Base-by-base conservation (phyloP, 1,139 yeast genomes). In the Yamadazyma jaroonii region DNA sequence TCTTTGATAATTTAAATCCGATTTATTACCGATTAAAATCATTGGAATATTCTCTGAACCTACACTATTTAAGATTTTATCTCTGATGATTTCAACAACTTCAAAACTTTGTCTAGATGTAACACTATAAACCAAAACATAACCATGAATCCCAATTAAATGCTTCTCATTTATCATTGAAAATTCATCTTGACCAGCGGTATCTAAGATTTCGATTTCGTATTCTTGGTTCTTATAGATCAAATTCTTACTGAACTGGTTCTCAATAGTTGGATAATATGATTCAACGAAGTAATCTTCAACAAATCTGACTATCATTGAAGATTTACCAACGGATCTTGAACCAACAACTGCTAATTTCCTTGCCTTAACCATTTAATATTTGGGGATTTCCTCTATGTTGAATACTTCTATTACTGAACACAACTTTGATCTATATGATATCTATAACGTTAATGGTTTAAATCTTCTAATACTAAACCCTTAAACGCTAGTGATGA, bases 141-240 rank as follows among this genome's bases (percentile, higher is more conserved):
- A 86, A 2, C 96, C 97, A 56, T 87, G 95, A 37, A 85, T 80
- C 11, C 95, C 95, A 38, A 86, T 84, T 39, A 87, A 65, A 46
- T 87, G 85, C 53, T 86, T 85, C 59, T 86, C 92, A 56, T 81
- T 85, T 67, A 89, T 79, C 51, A 87, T 81, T 43, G 88, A 79
- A 57, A 83, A 86, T 65, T 89, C 96, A 60, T 89, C 96, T 65
- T 83, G 92, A n/a, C 97, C 97, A 0, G 96, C 96, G 0, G 97
- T 89, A 56, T 89, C 97, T 47, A 89, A 69, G 42, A 89, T 85
- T 57, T 89, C 96, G 22, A 92, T 79, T 40, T 85, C 84, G 56
- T 84, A 88, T 40, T 84, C 87, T 51, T 81, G 82, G 46, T 85
- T 86, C 48, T 83, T 79, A 59, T 82, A 79, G 44, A 69, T 74